Conservation (phyloP, 164 flowering plant species). For the Vitis cinerea region DNA sequence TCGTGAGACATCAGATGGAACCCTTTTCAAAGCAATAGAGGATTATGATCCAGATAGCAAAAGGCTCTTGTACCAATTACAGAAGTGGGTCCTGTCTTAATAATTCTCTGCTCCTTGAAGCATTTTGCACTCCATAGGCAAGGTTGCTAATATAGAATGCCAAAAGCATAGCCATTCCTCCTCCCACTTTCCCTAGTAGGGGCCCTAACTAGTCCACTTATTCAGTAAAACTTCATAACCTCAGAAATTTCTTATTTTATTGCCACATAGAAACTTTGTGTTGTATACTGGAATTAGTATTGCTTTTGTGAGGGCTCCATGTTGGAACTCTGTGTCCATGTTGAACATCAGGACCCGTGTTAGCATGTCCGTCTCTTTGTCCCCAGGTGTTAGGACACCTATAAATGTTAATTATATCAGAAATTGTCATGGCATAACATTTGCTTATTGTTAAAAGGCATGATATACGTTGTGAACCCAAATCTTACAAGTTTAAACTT, state of each 20-base stretch:
- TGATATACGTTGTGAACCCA: too few relatives aligned
- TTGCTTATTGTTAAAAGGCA: not conserved
- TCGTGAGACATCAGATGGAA: constrained; percentile 90
- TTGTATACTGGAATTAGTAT: too few relatives aligned
- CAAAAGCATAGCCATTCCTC: too few relatives aligned
- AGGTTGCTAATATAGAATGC: not conserved
- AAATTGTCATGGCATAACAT: not conserved
- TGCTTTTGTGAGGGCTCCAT: not conserved
- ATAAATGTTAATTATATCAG: not conserved
- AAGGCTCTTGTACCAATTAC: constrained; percentile 70
- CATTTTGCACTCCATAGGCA: too few relatives aligned
- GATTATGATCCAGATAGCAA: constrained; percentile 95
- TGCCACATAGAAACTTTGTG: too few relatives aligned
- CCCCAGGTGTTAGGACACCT: not conserved
- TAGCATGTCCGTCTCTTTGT: not conserved
- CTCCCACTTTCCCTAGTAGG: too few relatives aligned
- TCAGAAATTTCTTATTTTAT: too few relatives aligned
- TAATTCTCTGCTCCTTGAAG: not conserved
- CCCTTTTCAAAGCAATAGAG: constrained; percentile 88
- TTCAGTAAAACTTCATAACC: too few relatives aligned
- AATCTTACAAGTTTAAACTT: too few relatives aligned
- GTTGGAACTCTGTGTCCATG: not conserved
- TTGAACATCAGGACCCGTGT: not conserved
- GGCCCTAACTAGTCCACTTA: too few relatives aligned
- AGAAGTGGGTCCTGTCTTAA: constrained; percentile 50